These are phyloP conservation scores for Emmonsiellopsis sp. DNA, from an alignment of 2,329 filamentous ascomycete species.

Conservation along the genomic window DNA sequence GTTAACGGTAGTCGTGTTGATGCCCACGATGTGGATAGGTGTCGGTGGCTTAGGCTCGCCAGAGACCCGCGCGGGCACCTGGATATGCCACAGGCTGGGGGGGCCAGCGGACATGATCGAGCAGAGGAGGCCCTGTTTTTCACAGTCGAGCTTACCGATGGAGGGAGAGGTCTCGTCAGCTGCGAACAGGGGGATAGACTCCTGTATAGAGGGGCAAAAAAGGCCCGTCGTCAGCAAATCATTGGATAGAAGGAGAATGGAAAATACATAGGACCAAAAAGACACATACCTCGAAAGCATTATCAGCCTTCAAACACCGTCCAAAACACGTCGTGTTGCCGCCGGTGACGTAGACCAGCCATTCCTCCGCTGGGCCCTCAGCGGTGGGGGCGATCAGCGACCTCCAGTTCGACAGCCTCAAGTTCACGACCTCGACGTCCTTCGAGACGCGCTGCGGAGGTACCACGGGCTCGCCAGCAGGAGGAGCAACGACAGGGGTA, in stretches of 20 bases:
- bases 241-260: not conserved
- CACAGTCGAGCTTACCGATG: conserved; percentile 51
- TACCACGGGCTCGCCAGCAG: conserved; percentile 24
- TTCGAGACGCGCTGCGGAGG: conserved; percentile 34
- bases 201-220: conserved; percentile 23
- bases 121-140: conserved; percentile 49
- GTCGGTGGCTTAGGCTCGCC: conserved; percentile 46
- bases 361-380: conserved; percentile 37
- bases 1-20: conserved; percentile 51
- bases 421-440: conserved; percentile 42
- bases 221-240: not conserved
- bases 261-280: not conserved
- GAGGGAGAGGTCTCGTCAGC: conserved; percentile 46
- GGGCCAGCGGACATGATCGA: conserved; percentile 49
- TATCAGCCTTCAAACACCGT: conserved; percentile 44
- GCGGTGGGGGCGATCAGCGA: conserved; percentile 38
- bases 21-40: conserved; percentile 42
- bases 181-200: conserved; percentile 44
- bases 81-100: conserved; percentile 49
- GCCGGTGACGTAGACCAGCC: conserved; percentile 53
- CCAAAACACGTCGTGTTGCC: conserved; percentile 58
- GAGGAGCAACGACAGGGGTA: conserved; percentile 18
- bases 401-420: conserved; percentile 51
- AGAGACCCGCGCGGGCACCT: conserved; percentile 41
- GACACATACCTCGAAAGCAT: conserved; percentile 40